Percentiles rank a stretch among this genome's conserved stretches.
Conservation (phyloP, 148 eudicot species). For the Fagopyrum esculentum region DNA sequence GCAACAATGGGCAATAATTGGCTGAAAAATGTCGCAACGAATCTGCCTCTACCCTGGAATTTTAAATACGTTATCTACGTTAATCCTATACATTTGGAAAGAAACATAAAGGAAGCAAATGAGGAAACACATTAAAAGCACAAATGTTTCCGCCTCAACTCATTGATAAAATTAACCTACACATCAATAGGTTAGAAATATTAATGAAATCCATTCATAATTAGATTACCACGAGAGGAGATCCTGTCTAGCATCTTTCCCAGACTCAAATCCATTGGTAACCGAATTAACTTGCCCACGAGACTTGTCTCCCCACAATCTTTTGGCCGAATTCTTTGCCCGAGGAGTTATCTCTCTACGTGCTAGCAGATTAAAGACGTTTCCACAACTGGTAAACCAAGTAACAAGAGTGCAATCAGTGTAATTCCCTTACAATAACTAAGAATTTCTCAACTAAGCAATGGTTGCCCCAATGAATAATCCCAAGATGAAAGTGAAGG, state of each 20-base stretch:
- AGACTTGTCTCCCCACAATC: constrained; percentile 44
- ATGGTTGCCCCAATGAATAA: neutral
- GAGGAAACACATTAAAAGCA: neutral
- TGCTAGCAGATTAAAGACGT: constrained; percentile 62
- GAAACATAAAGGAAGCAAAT: neutral
- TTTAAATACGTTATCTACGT: constrained; percentile 9
- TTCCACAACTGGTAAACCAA: constrained; percentile 23
- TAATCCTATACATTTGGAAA: neutral
- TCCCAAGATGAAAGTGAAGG: neutral
- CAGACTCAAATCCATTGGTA: constrained; percentile 35
- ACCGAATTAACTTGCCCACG: constrained; percentile 23
- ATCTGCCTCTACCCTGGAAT: constrained; percentile 76
- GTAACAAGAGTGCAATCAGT: neutral
- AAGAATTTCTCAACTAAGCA: constrained; percentile 1
- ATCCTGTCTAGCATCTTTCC: constrained; percentile 57
- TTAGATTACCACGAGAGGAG: constrained; percentile 69
- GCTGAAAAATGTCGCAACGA: constrained; percentile 82
- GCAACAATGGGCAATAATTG: constrained; percentile 76
- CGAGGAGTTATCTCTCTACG: constrained; percentile 71
- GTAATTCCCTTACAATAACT: neutral
- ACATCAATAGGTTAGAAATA: neutral
- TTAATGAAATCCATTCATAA: neutral
- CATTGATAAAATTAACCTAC: neutral
- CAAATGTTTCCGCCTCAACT: too few relatives aligned
- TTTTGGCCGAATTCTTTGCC: constrained; percentile 44